Base-by-base conservation (phyloP, 169 alveolate species). In the Perkinsus marinus region DNA sequence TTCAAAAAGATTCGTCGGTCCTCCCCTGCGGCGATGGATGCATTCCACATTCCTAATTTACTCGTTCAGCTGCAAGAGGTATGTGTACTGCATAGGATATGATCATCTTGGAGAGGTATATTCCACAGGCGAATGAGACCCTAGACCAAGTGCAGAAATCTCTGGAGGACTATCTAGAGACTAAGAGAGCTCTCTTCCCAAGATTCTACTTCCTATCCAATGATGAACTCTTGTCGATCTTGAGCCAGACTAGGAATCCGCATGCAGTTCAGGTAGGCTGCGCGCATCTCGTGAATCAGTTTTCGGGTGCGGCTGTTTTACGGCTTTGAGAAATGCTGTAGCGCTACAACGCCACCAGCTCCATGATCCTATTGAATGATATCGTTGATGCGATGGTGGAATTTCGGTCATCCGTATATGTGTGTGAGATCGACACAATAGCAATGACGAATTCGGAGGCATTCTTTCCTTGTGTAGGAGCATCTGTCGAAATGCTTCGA, bases 181-280 rank as follows among this genome's bases (percentile, higher is more conserved):
- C 96, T 91, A 97, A 97, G 96, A 97, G 97, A 94, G 97, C 96
- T 94, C 95, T 96, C 0, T 97, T 97, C 96, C 98, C 99, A 30
- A 96, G 99, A 91, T 97, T 97, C 95, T 97, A 97, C 93, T 97
- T 97, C 95, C 96, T 97, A 39, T 97, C 99, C 0, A 97, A 97
- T 90, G 97, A 96, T 92, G 98, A 98, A 9, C 94, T 97, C 69
- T 93, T 97, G 5, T 97, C 96, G 43, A 97, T 97, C 92, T 97
- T 97, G 46, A 95, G 98, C 47, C 96, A 97, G 92, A 98, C 98
- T 89, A 96, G 97, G 95, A 97, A 97, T 92, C 98, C 98, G 39
- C 96, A 57, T 30, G 79, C 79, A 57, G 79, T 57, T 96, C 69
- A 57, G 22, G 79, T 57, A 57, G 26, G 79, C 22, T 96, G 91